A percentile compares a stretch with the other conserved stretches of the same genome.
These are phyloP conservation scores for Orbilia javanica DNA, from an alignment of 2,329 filamentous ascomycete species.

Conservation along the genomic window DNA sequence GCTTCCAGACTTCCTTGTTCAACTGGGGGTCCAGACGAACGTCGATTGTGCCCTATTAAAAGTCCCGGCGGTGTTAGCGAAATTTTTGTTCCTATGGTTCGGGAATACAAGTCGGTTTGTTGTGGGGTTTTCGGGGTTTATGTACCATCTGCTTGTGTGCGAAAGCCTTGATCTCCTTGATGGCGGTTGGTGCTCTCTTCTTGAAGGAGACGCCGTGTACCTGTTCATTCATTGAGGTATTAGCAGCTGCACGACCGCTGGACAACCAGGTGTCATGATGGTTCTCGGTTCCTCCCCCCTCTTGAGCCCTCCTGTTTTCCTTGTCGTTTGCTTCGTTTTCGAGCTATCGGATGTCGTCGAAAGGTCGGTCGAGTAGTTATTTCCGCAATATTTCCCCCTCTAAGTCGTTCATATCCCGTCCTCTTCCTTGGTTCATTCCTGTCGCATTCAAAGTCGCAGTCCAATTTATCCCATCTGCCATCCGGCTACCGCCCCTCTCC, in stretches of 20 bases:
- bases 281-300: slow-evolving; percentile 61
- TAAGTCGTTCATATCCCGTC: not conserved
- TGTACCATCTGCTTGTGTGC: slow-evolving; percentile 96
- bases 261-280: slow-evolving; percentile 60
- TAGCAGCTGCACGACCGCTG: slow-evolving; percentile 24
- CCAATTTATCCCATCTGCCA: not conserved
- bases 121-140: slow-evolving; percentile 60
- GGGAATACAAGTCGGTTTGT: no score
- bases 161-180: slow-evolving; percentile 99
- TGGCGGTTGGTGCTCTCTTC: slow-evolving; percentile 97
- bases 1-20: slow-evolving; percentile 99
- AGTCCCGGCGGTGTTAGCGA: slow-evolving; percentile 55
- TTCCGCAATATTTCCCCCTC: not conserved
- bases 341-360: not conserved
- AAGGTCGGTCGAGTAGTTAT: not conserved
- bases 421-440: not conserved
- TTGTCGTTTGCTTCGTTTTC: not conserved
- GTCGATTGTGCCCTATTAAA: slow-evolving; percentile 95
- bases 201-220: slow-evolving; percentile 98
- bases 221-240: slow-evolving; percentile 69
- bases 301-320: not conserved
- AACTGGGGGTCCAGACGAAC: slow-evolving; percentile 98
- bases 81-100: not conserved
- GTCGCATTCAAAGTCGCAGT: not conserved
- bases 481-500: not conserved